Percentiles rank a stretch among this genome's conserved stretches.
Evolutionary conservation across 768 basidiomycete species (phyloP).

Genomic region (Hypholoma fasciculare): DNA sequence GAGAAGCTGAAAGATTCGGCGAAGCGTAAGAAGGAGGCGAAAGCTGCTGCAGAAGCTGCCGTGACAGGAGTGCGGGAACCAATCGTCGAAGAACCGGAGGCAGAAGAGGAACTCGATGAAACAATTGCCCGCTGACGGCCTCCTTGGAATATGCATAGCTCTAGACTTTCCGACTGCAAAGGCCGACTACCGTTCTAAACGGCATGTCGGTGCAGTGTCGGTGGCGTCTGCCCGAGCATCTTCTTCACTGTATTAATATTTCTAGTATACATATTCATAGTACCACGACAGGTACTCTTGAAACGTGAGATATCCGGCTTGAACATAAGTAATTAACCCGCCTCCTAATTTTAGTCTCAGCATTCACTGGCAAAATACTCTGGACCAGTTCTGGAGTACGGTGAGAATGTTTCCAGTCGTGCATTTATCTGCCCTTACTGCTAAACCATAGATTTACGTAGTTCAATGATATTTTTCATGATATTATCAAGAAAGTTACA

Average conservation of each 20-base stretch:
- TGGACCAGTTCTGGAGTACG: too few relatives aligned
- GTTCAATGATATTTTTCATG: too few relatives aligned
- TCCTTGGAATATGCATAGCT: not conserved
- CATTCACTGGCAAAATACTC: too few relatives aligned
- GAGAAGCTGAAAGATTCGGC: conserved; percentile 88
- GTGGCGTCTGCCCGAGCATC: not conserved
- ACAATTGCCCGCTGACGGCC: conserved; percentile 21
- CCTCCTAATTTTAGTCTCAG: too few relatives aligned
- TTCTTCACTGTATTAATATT: not conserved
- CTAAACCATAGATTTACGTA: too few relatives aligned
- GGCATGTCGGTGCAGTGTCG: not conserved
- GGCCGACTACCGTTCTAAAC: not conserved
- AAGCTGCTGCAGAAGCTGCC: conserved; percentile 49
- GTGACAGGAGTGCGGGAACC: conserved; percentile 54
- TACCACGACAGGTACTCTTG: too few relatives aligned
- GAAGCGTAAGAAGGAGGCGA: conserved; percentile 81
- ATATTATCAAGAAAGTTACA: too few relatives aligned
- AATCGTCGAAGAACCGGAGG: conserved; percentile 75
- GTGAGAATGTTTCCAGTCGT: too few relatives aligned
- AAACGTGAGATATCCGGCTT: too few relatives aligned
- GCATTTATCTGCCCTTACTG: too few relatives aligned
- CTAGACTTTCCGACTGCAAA: not conserved
- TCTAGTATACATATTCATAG: not conserved
- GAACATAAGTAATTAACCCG: too few relatives aligned
- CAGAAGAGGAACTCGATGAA: conserved; percentile 47